Conservation (phyloP, 805 yeast species). For the Lachancea kluyveri region DNA sequence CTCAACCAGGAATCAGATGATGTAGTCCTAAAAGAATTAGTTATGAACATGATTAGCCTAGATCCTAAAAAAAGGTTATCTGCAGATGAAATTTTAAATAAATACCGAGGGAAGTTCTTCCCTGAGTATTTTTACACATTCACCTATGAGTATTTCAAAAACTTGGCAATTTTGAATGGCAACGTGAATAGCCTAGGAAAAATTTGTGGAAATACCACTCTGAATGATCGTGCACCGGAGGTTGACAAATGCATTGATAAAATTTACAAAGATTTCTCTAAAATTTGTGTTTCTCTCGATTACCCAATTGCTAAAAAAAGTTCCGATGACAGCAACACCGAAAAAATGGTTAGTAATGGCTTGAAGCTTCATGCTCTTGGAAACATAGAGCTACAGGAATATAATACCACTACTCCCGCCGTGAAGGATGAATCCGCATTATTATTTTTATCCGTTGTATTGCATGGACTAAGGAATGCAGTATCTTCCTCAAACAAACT, state of each 20-base stretch:
- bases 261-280: conserved; percentile 53
- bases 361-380: conserved; percentile 11
- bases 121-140: conserved; percentile 66
- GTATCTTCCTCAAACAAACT: conserved; percentile 14
- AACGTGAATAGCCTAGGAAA: conserved; percentile 17
- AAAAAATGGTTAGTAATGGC: conserved; percentile 12
- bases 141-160: conserved; percentile 59
- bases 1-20: conserved; percentile 39
- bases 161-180: conserved; percentile 27
- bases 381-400: conserved; percentile 7
- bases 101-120: conserved; percentile 47
- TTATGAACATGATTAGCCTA: conserved; percentile 55
- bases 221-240: conserved; percentile 14
- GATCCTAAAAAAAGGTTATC: conserved; percentile 56
- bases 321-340: conserved; percentile 4
- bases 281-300: conserved; percentile 24
- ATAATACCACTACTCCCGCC: conserved; percentile 3
- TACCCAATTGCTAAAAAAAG: conserved; percentile 12
- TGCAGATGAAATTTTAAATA: conserved; percentile 46
- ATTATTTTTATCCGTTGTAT: conserved; percentile 22
- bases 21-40: conserved; percentile 45
- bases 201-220: conserved; percentile 11
- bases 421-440: conserved; percentile 24
- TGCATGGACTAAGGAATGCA: conserved; percentile 22
- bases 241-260: conserved; percentile 38